Evolutionary conservation across 129 eudicot species (phyloP).

Genomic region (Centella asiatica): DNA sequence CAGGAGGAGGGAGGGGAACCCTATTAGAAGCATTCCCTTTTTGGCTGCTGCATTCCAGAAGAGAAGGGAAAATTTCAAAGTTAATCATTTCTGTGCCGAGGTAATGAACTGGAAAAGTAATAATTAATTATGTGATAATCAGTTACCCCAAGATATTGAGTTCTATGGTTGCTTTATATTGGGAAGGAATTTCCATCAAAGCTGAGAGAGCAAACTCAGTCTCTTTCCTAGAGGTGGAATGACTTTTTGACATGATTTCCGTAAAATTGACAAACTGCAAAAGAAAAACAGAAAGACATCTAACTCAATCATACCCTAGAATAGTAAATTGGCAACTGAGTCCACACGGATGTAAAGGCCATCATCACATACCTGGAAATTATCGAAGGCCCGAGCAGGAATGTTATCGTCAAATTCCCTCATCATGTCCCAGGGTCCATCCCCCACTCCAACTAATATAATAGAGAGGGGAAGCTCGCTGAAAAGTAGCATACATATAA

Average conservation of each 20-base stretch:
- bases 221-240: conserved; percentile 68
- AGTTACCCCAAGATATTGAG: conserved; percentile 72
- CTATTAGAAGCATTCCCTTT: conserved; percentile 57
- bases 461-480: conserved; percentile 95
- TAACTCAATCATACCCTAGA: conserved; percentile 2
- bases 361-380: conserved; percentile 65
- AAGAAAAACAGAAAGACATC: background rate
- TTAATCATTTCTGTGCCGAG: background rate
- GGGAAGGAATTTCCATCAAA: conserved; percentile 92
- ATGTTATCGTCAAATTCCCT: conserved; percentile 94
- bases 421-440: conserved; percentile 99
- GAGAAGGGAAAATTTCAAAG: background rate
- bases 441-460: conserved; percentile 92
- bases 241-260: conserved; percentile 73
- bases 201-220: conserved; percentile 96
- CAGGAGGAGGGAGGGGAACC: conserved; percentile 85
- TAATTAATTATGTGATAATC: background rate
- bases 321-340: background rate
- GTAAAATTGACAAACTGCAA: conserved; percentile 89
- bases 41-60: conserved; percentile 28
- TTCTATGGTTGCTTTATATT: conserved; percentile 93
- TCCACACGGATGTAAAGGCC: conserved; percentile 1
- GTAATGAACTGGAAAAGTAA: background rate
- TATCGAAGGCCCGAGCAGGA: conserved; percentile 89
- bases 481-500: conserved; percentile 10